Conservation (phyloP, 305 asterid species). For the Rubia occidens region DNA sequence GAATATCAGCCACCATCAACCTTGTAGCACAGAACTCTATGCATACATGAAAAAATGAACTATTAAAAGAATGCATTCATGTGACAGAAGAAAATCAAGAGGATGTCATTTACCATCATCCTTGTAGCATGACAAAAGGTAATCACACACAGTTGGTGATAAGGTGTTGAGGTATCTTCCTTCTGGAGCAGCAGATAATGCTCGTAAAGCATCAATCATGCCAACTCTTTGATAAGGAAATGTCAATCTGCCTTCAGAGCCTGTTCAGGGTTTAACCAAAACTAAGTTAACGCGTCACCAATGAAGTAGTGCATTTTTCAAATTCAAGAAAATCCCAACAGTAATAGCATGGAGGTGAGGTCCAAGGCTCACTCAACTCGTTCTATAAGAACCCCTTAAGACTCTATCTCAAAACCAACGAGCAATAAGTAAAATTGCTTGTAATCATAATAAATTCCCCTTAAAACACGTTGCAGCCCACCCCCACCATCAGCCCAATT, state of each 20-base stretch:
- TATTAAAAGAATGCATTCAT: background rate
- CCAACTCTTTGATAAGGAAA: constrained; percentile 96
- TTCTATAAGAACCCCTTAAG: background rate
- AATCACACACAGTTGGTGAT: constrained; percentile 60
- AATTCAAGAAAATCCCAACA: constrained; percentile 12
- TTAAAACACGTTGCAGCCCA: no score
- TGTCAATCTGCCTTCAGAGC: constrained; percentile 96
- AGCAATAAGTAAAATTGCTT: background rate
- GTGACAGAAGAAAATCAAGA: constrained; percentile 15
- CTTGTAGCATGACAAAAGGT: constrained; percentile 68
- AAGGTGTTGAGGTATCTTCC: constrained; percentile 75
- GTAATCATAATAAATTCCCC: background rate
- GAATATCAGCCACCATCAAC: background rate
- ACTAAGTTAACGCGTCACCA: constrained; percentile 16
- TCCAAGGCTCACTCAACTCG: background rate
- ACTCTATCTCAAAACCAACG: background rate
- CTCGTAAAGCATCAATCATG: constrained; percentile 69
- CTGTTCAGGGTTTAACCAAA: constrained; percentile 38
- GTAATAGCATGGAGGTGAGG: background rate
- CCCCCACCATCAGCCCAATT: no score
- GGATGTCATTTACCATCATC: constrained; percentile 69
- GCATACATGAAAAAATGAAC: background rate
- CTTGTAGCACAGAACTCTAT: background rate
- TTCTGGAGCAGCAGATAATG: constrained; percentile 71
- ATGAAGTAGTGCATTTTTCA: constrained; percentile 14